Percentiles rank a stretch among this genome's conserved stretches.
Evolutionary conservation across 2,329 filamentous ascomycete species (phyloP).

Genomic region (Fusarium sp.): DNA sequence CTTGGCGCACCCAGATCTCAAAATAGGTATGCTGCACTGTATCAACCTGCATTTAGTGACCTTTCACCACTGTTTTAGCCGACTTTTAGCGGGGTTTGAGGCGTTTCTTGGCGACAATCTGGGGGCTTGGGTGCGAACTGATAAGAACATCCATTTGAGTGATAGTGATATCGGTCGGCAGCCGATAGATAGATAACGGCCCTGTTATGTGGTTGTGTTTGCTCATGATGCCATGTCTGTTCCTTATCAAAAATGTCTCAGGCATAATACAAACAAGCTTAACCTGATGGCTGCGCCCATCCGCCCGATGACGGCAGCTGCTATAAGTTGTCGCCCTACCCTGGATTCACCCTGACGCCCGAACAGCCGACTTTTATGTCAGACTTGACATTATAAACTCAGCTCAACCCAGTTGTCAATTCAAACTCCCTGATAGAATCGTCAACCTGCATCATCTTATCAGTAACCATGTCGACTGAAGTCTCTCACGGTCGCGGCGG

Average conservation of each 20-base stretch:
- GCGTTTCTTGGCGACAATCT: not conserved
- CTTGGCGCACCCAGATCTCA: slow-evolving; percentile 42
- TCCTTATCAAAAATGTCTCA: slow-evolving; percentile 37
- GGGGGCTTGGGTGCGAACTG: slow-evolving; percentile 24
- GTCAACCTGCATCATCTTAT: slow-evolving; percentile 18
- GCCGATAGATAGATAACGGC: slow-evolving; percentile 42
- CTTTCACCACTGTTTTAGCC: slow-evolving; percentile 23
- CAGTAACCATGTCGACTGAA: slow-evolving; percentile 57
- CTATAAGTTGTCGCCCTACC: slow-evolving; percentile 48
- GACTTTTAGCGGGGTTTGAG: slow-evolving; percentile 13
- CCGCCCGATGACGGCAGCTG: slow-evolving; percentile 18
- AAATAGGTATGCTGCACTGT: slow-evolving; percentile 30
- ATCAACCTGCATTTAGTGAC: slow-evolving; percentile 39
- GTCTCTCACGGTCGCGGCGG: slow-evolving; percentile 73
- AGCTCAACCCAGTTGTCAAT: not conserved
- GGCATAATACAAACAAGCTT: slow-evolving; percentile 39
- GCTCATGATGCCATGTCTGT: slow-evolving; percentile 40
- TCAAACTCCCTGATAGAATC: not conserved
- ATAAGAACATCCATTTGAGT: slow-evolving; percentile 36
- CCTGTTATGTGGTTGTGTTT: not conserved
- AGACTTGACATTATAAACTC: slow-evolving; percentile 1
- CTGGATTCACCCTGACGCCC: slow-evolving; percentile 30
- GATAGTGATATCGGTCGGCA: slow-evolving; percentile 35
- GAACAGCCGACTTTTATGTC: slow-evolving; percentile 27
- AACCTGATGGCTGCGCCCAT: slow-evolving; percentile 35